A percentile compares a stretch with the other conserved stretches of the same genome.
Evolutionary conservation across 75 land plant genomes (phyloP).

Genomic region (Picea sitchensis): DNA sequence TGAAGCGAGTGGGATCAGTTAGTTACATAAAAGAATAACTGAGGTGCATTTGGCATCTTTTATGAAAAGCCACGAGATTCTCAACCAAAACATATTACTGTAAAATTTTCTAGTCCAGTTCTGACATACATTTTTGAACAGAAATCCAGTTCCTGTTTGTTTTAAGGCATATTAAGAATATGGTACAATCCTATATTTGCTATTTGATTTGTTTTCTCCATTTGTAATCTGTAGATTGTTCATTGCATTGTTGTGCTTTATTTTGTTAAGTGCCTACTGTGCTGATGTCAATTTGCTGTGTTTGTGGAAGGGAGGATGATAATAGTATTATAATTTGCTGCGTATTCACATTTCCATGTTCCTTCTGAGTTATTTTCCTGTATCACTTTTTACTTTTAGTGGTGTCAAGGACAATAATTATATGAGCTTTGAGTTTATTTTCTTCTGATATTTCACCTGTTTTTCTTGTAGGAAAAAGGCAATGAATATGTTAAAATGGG

Average conservation of each 20-base stretch:
- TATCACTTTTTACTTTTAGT: neutral
- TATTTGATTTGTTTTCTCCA: neutral
- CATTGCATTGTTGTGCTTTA: slow-evolving; percentile 1
- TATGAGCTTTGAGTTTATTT: neutral
- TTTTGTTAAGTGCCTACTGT: neutral
- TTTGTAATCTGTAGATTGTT: neutral
- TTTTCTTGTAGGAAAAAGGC: slow-evolving; percentile 72
- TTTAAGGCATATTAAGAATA: neutral
- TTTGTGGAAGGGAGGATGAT: neutral
- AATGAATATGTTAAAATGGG: slow-evolving; percentile 87
- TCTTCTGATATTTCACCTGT: slow-evolving; percentile 6
- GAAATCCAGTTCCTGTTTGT: neutral
- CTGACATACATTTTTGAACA: neutral
- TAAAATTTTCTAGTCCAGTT: neutral
- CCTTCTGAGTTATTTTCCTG: neutral
- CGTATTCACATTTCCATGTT: neutral
- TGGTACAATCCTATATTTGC: neutral
- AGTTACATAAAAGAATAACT: too few relatives aligned
- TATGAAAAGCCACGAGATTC: neutral
- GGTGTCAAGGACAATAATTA: neutral
- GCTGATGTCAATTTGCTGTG: neutral
- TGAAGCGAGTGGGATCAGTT: too few relatives aligned
- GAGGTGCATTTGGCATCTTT: neutral
- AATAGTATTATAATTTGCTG: neutral
- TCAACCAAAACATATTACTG: neutral